Evolutionary conservation across 2,329 filamentous ascomycete species (phyloP).

Genomic region (Penicillium sp.): DNA sequence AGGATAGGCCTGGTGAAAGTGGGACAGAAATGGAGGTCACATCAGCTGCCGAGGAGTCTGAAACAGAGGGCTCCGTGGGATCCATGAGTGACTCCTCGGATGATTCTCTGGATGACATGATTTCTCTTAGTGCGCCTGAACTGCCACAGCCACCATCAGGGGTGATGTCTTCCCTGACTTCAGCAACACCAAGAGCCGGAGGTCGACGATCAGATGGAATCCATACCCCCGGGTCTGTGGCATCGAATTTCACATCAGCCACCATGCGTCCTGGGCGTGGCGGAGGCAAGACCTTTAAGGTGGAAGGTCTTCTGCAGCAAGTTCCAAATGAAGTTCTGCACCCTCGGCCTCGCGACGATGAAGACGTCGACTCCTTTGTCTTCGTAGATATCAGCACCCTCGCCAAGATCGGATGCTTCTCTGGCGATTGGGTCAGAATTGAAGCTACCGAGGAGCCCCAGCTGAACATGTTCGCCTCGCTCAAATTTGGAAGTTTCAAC

Average conservation of each 20-base stretch:
- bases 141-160: constrained; percentile 75
- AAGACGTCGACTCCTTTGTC: constrained; percentile 80
- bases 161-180: constrained; percentile 73
- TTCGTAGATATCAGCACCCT: constrained; percentile 87
- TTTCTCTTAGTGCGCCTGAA: constrained; percentile 77
- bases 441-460: constrained; percentile 71
- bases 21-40: constrained; percentile 53
- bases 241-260: constrained; percentile 81
- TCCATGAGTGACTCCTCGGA: constrained; percentile 78
- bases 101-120: constrained; percentile 90
- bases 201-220: constrained; percentile 71
- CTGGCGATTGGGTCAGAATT: constrained; percentile 91
- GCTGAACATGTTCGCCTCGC: constrained; percentile 57
- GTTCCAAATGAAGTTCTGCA: constrained; percentile 79
- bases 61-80: constrained; percentile 51
- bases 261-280: constrained; percentile 72
- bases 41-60: constrained; percentile 59
- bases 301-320: constrained; percentile 68
- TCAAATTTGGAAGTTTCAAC: constrained; percentile 56
- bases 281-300: constrained; percentile 77
- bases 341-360: constrained; percentile 77
- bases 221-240: constrained; percentile 80
- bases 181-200: constrained; percentile 75
- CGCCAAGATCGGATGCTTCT: constrained; percentile 91
- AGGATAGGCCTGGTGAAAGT: constrained; percentile 59